phyloP scores from a whole-genome alignment of 176 grass and related monocot genomes.

The Oryza nivara region DNA sequence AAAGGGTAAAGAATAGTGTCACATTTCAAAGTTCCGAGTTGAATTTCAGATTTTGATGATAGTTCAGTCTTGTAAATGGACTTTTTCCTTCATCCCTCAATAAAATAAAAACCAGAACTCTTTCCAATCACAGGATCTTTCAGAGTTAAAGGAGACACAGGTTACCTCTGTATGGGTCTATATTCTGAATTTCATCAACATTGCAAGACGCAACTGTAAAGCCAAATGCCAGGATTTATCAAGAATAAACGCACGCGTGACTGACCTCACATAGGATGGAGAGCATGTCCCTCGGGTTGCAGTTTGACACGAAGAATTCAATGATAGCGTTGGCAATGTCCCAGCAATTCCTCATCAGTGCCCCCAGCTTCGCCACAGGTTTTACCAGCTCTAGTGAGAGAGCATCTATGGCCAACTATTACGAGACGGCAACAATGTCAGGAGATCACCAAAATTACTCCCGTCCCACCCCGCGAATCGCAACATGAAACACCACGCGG shows the following conservation, averaged over 20 bases:
- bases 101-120: not conserved
- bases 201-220: not conserved
- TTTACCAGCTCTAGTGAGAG: slow-evolving; percentile 71
- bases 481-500: not conserved
- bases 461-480: not conserved
- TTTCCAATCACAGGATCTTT: not conserved
- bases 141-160: not conserved
- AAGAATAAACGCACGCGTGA: not conserved
- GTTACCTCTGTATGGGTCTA: not conserved
- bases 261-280: slow-evolving; percentile 70
- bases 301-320: slow-evolving; percentile 47
- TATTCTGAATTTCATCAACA: not conserved
- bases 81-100: not conserved
- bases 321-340: slow-evolving; percentile 40
- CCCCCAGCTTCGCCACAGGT: slow-evolving; percentile 54
- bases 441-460: not conserved
- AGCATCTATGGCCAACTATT: slow-evolving; percentile 55
- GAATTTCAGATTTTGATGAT: not conserved
- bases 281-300: slow-evolving; percentile 71
- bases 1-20: not conserved
- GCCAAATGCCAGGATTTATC: not conserved
- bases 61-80: not conserved
- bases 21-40: not conserved
- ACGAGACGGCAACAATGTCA: not conserved
- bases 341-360: slow-evolving; percentile 38